A percentile compares a stretch with the other conserved stretches of the same genome.
phyloP scores from a whole-genome alignment of 2,329 filamentous ascomycete species.

The Penicillium sp. region DNA sequence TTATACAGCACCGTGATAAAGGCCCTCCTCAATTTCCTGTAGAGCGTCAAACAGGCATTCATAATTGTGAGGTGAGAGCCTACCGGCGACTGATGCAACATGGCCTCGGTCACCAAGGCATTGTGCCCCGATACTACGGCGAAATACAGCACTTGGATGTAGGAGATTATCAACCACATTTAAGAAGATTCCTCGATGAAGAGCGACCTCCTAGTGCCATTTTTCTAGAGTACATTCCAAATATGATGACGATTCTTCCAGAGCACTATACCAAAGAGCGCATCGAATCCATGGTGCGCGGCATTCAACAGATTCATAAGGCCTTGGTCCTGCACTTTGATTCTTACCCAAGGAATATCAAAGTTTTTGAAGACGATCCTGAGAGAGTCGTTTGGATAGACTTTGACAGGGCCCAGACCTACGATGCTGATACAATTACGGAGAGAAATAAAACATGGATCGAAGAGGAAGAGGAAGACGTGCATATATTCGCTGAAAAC shows the following conservation, averaged over 20 bases:
- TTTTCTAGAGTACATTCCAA: constrained; percentile 18
- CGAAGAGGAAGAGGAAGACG: neutral
- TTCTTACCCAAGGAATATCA: neutral
- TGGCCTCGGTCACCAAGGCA: neutral
- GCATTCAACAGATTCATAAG: neutral
- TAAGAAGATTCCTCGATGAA: constrained; percentile 14
- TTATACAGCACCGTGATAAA: neutral
- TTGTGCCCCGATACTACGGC: neutral
- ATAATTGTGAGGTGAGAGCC: neutral
- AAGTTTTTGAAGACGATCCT: neutral
- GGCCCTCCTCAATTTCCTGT: neutral
- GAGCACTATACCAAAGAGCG: constrained; percentile 14
- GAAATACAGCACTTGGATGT: neutral
- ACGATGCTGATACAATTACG: neutral
- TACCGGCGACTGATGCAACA: neutral
- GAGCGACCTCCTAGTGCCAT: constrained; percentile 16
- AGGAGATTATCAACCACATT: neutral
- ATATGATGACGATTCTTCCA: constrained; percentile 11
- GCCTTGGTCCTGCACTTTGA: neutral
- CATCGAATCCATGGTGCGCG: neutral
- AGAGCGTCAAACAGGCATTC: neutral
- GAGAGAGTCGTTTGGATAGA: neutral
- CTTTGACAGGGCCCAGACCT: neutral
- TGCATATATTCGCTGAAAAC: neutral
- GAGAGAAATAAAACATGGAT: neutral